phyloP scores from a whole-genome alignment of 164 flowering plant genomes.

The Kalanchoe fedtschenkoi region DNA sequence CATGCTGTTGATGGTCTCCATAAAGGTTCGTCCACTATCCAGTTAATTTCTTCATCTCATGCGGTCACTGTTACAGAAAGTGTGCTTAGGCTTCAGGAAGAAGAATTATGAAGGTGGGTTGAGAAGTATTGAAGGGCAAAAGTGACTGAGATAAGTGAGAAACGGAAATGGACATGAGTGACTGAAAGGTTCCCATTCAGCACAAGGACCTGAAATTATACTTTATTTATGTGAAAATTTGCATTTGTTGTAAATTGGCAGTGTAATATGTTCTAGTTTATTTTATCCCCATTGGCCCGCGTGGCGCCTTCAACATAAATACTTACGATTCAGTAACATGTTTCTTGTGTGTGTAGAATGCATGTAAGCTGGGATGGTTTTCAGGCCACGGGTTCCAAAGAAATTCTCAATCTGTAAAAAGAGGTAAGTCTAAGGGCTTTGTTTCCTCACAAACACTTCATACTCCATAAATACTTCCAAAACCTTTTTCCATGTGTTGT shows the following conservation, averaged over 20 bases:
- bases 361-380: constrained; percentile 68
- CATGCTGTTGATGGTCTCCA: constrained; percentile 2
- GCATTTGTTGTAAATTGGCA: background rate
- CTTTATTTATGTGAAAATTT: no score
- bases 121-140: no score
- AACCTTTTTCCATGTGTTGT: constrained; percentile 2
- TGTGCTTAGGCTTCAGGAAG: background rate
- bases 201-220: no score
- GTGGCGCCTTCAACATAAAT: background rate
- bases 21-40: background rate
- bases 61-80: background rate
- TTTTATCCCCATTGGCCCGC: no score
- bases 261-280: background rate
- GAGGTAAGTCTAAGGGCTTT: constrained; percentile 29
- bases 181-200: no score
- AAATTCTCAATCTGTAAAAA: constrained; percentile 36
- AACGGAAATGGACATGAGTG: no score
- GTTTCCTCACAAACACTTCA: background rate
- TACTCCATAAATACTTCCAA: background rate
- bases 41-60: no score
- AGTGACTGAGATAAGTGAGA: no score
- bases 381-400: constrained; percentile 32
- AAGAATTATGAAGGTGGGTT: no score
- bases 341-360: constrained; percentile 31
- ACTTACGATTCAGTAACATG: background rate